A percentile compares a stretch with the other conserved stretches of the same genome.
Evolutionary conservation across 2,329 filamentous ascomycete species (phyloP).

Genomic region (Apiospora pterosperma): DNA sequence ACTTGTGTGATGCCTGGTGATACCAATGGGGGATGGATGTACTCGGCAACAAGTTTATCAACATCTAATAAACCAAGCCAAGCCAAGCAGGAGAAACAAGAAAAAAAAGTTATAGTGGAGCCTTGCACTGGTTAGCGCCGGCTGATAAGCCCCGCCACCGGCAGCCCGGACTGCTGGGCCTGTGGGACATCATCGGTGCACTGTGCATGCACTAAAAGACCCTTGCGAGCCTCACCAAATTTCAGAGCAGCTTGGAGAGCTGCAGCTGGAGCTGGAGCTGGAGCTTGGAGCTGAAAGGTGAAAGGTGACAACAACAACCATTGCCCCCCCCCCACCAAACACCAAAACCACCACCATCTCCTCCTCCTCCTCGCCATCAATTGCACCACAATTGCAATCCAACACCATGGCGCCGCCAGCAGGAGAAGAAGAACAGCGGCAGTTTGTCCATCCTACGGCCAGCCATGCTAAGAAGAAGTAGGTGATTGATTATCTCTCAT

Average conservation of each 20-base stretch:
- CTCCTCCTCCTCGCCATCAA: background rate
- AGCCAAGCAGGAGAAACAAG: too few relatives aligned
- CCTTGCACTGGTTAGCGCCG: background rate
- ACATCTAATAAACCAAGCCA: background rate
- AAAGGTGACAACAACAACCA: background rate
- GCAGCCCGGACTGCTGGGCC: background rate
- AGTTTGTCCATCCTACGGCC: slow-evolving; percentile 11
- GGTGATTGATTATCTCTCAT: slow-evolving; percentile 8
- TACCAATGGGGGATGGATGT: too few relatives aligned
- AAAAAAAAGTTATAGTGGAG: background rate
- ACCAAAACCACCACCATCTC: background rate
- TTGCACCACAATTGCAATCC: background rate
- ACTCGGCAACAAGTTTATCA: background rate
- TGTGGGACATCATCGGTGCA: background rate
- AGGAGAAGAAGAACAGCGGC: background rate
- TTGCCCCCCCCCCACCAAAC: background rate
- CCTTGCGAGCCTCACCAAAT: background rate
- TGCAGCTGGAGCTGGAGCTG: too few relatives aligned
- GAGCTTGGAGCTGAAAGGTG: background rate
- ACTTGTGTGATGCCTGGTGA: background rate
- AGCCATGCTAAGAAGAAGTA: slow-evolving; percentile 30
- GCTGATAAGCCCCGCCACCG: background rate
- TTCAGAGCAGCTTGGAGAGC: background rate
- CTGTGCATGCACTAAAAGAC: background rate
- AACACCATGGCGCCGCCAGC: background rate